Evolutionary conservation across 1,139 yeast genomes (phyloP).

Genomic region (Eremothecium sinecaudum): DNA sequence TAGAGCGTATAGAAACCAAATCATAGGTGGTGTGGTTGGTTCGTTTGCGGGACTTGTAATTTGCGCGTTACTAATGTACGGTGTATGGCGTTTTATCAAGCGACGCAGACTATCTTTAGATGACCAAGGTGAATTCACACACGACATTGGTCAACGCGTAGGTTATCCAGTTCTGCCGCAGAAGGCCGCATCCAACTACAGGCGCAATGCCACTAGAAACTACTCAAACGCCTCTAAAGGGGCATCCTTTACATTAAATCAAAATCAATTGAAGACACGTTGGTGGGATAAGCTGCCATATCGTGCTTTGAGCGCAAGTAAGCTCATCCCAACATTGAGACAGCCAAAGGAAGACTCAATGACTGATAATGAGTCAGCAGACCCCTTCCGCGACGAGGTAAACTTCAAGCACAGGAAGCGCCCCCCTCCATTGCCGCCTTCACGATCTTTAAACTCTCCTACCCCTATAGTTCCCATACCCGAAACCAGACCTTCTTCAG

Average conservation of each 20-base stretch:
- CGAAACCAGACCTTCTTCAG: neutral
- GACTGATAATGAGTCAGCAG: neutral
- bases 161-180: neutral
- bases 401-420: slow-evolving; percentile 20
- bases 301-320: neutral
- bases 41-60: slow-evolving; percentile 20
- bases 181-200: neutral
- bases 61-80: slow-evolving; percentile 13
- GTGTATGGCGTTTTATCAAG: slow-evolving; percentile 13
- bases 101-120: slow-evolving; percentile 9
- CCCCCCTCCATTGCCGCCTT: no score
- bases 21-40: slow-evolving; percentile 26
- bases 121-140: slow-evolving; percentile 12
- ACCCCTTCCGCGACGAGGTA: slow-evolving; percentile 25
- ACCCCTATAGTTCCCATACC: slow-evolving; percentile 11
- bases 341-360: neutral
- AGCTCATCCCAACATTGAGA: no score
- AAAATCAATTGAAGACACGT: neutral
- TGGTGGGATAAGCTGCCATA: neutral
- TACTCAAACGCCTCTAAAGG: neutral
- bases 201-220: neutral
- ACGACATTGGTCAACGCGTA: slow-evolving; percentile 9
- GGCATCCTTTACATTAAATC: neutral
- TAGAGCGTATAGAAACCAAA: slow-evolving; percentile 12
- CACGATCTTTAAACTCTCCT: slow-evolving; percentile 17